Evolutionary conservation across 108 stramenopile species (phyloP).

Genomic region (Stephanodiscus minutulus): DNA sequence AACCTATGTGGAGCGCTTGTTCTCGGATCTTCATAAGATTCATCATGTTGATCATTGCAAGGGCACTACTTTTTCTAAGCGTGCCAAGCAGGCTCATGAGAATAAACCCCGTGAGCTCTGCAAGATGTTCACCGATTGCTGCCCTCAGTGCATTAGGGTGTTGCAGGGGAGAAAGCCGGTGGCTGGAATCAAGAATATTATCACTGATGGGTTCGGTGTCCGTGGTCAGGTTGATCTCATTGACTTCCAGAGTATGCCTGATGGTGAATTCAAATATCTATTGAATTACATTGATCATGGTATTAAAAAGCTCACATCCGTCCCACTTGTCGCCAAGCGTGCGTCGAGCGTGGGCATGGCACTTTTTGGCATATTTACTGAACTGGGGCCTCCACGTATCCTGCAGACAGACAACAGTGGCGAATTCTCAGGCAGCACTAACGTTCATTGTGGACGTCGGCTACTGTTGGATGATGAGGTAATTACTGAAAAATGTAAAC

Average conservation of each 20-base stretch:
- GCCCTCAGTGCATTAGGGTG: not conserved
- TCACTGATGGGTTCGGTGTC: constrained; percentile 22
- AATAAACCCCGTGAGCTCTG: not conserved
- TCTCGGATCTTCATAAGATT: not conserved
- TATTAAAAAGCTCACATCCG: not conserved
- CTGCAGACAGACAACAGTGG: constrained; percentile 4
- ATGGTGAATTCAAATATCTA: constrained; percentile 30
- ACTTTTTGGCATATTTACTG: constrained; percentile 12
- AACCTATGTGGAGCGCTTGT: not conserved
- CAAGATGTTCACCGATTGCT: not conserved
- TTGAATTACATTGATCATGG: constrained; percentile 33
- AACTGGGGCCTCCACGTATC: not conserved
- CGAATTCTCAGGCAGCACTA: not conserved
- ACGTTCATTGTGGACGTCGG: not conserved
- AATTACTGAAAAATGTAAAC: too few relatives aligned
- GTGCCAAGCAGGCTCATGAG: not conserved
- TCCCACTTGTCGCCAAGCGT: constrained; percentile 9
- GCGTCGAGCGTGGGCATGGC: not conserved
- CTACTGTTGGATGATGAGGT: not conserved
- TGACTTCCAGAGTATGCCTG: constrained; percentile 44
- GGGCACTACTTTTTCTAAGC: too few relatives aligned
- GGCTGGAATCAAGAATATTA: constrained; percentile 25
- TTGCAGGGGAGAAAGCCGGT: constrained; percentile 9
- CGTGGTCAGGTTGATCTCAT: constrained; percentile 36
- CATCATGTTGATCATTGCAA: too few relatives aligned